Percentiles rank a stretch among this genome's conserved stretches.
Conservation (phyloP, 164 flowering plant species). For the Magnolia kwangsiensis region DNA sequence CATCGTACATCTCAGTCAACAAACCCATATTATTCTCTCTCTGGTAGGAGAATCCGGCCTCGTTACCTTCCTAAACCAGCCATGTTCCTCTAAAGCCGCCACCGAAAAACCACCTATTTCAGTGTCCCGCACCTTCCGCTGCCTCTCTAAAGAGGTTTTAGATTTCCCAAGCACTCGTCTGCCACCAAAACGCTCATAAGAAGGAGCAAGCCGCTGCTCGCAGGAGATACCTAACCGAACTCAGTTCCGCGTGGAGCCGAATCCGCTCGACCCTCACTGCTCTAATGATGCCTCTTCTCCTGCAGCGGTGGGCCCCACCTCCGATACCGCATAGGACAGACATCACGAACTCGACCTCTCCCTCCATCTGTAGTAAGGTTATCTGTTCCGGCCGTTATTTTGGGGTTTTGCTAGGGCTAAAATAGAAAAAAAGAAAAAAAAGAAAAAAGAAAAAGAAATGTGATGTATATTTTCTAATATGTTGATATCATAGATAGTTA, state of each 20-base stretch:
- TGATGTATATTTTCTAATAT: no score
- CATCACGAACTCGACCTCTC: constrained; percentile 36
- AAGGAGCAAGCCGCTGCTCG: constrained; percentile 59
- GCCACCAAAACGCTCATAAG: constrained; percentile 79
- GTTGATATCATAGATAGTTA: no score
- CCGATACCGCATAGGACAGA: no score
- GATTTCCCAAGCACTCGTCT: constrained; percentile 72
- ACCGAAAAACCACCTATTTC: neutral
- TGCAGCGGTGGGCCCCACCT: no score
- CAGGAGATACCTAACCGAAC: constrained; percentile 12
- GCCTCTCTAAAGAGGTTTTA: constrained; percentile 49
- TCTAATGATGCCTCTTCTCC: neutral
- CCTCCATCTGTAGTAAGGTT: constrained; percentile 26
- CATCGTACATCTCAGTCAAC: constrained; percentile 9
- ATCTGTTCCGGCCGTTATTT: neutral
- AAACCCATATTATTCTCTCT: constrained; percentile 1
- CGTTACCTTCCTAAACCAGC: constrained; percentile 29
- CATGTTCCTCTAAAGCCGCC: constrained; percentile 3
- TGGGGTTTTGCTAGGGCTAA: no score
- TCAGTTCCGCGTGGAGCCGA: neutral
- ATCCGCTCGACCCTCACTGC: constrained; percentile 13
- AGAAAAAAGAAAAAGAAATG: no score
- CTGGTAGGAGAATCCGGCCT: constrained; percentile 26
- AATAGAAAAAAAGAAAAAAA: no score
- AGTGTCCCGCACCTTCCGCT: constrained; percentile 31